Evolutionary conservation across 805 yeast species (phyloP).

Genomic region (Ogataea polymorpha): DNA sequence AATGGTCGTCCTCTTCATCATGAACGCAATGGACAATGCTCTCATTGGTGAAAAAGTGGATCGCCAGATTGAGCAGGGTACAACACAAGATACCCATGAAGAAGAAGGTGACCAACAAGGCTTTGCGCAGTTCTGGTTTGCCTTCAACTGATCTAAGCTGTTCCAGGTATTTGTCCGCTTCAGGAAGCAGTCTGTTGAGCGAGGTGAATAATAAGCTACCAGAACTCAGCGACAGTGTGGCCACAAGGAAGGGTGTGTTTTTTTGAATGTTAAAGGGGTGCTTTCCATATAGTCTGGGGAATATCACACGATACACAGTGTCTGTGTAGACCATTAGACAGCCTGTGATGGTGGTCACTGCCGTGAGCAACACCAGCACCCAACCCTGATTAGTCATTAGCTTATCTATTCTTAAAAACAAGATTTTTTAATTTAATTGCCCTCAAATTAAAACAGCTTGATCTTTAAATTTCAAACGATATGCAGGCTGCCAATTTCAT

Average conservation of each 20-base stretch:
- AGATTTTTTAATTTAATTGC: not conserved
- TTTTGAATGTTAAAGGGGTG: slow-evolving; percentile 53
- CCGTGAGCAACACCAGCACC: slow-evolving; percentile 61
- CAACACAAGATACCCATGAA: slow-evolving; percentile 60
- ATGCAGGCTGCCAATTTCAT: not conserved
- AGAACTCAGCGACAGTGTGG: slow-evolving; percentile 71
- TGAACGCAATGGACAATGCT: slow-evolving; percentile 86
- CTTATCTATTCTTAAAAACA: slow-evolving; percentile 1
- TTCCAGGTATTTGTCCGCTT: slow-evolving; percentile 46
- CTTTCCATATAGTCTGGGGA: slow-evolving; percentile 38
- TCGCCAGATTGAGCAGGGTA: slow-evolving; percentile 53
- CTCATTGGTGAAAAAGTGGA: slow-evolving; percentile 76
- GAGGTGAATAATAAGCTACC: slow-evolving; percentile 85
- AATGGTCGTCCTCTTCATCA: slow-evolving; percentile 29
- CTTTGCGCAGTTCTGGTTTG: slow-evolving; percentile 33
- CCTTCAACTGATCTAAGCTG: slow-evolving; percentile 27
- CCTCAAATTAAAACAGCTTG: not conserved
- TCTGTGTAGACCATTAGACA: slow-evolving; percentile 64
- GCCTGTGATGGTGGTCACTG: slow-evolving; percentile 70
- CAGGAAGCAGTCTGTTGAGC: slow-evolving; percentile 73
- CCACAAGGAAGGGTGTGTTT: slow-evolving; percentile 64
- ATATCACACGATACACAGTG: slow-evolving; percentile 44
- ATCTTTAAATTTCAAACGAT: not conserved
- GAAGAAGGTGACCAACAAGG: slow-evolving; percentile 40
- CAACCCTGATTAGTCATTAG: slow-evolving; percentile 50